Evolutionary conservation across 225 moss, liverwort and hornwort species (phyloP), one percentile per base, ranked within the genome.

Genomic region (Bryum argenteum): DNA sequence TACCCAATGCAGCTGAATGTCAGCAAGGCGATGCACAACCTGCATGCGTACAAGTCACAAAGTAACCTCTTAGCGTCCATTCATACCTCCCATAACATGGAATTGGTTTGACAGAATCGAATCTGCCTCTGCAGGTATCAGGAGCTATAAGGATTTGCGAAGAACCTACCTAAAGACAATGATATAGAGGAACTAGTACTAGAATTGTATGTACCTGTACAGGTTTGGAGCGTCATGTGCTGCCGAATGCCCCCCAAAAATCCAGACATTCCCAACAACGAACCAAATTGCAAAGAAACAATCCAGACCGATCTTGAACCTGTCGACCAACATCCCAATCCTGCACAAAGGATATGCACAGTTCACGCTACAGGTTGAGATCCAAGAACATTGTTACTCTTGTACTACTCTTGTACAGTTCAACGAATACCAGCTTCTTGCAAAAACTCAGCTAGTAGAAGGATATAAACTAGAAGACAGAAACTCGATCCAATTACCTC

Each of bases 1-100:
- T 84, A 84, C 8, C 84, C 84, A 28, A 84, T 84, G 75, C 84
- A 84, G 51, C 84, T 84, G 81, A 84, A 81, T 3, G 81, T 84
- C 5, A 84, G 81, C 67, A 84, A 81, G 5, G 78, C 81, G 40
- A 84, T 84, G 61, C 84, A 84, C 63, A 84, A 75, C 75, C 84
- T 84, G 84, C 60, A 1, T 13, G 37, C 66, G 66, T 14, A 56
- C 56, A 22, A 78, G 33, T 17, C 60, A 8, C 71, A 61, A 33
- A 28, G 22, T 15, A 43, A 52, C 54, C n/a, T 66, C 28, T 78
- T 59, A 44, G 21, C 20, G 43, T 19, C 51, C 64, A 48, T 48
- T 57, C 58, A 24, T 77, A 50, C 40, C 22, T 47, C 50, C 40
- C 28, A 20, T 33, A 67, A 61, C 78, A 67, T 52, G 24, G 8